Evolutionary conservation across 306 rosid species (phyloP).

Genomic region (Ceratonia siliqua): DNA sequence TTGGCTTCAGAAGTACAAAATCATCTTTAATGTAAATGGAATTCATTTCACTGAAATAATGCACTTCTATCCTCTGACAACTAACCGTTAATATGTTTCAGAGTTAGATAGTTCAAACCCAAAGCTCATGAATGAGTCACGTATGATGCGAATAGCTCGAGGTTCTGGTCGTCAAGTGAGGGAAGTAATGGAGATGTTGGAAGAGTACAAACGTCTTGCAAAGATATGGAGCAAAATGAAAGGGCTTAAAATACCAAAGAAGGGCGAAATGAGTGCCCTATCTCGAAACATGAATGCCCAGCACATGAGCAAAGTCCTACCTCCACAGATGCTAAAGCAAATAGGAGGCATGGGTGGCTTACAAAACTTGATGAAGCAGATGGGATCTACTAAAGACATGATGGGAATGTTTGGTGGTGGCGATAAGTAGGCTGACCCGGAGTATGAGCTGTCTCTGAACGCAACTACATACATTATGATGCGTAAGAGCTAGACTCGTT

Average conservation of each 20-base stretch:
- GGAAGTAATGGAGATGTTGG: slow-evolving; percentile 73
- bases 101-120: slow-evolving; percentile 73
- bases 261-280: slow-evolving; percentile 62
- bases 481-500: background rate
- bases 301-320: slow-evolving; percentile 77
- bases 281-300: slow-evolving; percentile 77
- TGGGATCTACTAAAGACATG: slow-evolving; percentile 58
- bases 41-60: background rate
- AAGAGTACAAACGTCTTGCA: slow-evolving; percentile 77
- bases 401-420: slow-evolving; percentile 27
- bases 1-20: background rate
- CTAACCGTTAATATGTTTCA: slow-evolving; percentile 31
- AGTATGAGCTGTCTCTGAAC: background rate
- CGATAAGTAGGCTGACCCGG: background rate
- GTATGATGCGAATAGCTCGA: slow-evolving; percentile 70
- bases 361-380: slow-evolving; percentile 76
- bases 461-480: background rate
- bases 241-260: slow-evolving; percentile 68
- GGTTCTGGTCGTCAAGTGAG: slow-evolving; percentile 65
- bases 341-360: slow-evolving; percentile 77
- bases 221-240: slow-evolving; percentile 73
- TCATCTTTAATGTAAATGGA: background rate
- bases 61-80: background rate
- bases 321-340: slow-evolving; percentile 77
- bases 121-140: slow-evolving; percentile 65